Conservation (phyloP, 2,329 filamentous ascomycete species). For the Hypoxylon sp. region DNA sequence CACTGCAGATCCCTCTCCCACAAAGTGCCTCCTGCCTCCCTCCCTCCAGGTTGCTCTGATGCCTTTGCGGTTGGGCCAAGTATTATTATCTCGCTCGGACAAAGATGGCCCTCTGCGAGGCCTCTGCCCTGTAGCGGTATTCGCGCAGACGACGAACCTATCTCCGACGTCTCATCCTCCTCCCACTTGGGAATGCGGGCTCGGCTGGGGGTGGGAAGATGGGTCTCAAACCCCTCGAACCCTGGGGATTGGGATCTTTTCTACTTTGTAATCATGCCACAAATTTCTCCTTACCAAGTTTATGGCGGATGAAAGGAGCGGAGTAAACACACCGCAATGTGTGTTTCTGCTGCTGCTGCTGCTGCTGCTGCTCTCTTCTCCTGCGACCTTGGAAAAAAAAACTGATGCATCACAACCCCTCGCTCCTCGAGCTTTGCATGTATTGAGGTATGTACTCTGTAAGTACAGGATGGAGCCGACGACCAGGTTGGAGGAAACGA, state of each 20-base stretch:
- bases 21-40: not conserved
- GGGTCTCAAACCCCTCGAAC: conserved; percentile 30
- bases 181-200: conserved; percentile 28
- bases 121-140: not conserved
- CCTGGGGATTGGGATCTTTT: conserved; percentile 26
- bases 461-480: conserved; percentile 31
- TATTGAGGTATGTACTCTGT: conserved; percentile 5
- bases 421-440: conserved; percentile 13
- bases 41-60: conserved; percentile 15
- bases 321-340: conserved; percentile 5
- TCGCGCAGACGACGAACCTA: conserved; percentile 12
- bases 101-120: not conserved
- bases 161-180: conserved; percentile 42
- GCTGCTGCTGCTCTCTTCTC: conserved; percentile 4
- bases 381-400: conserved; percentile 11
- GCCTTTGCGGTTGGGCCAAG: conserved; percentile 21
- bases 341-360: conserved; percentile 28
- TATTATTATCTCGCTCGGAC: conserved; percentile 26
- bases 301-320: conserved; percentile 33
- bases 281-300: conserved; percentile 26
- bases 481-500: conserved; percentile 41
- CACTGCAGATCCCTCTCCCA: conserved; percentile 36
- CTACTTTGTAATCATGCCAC: conserved; percentile 33
- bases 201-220: conserved; percentile 6
- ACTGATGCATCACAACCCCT: conserved; percentile 36